Evolutionary conservation across 2,329 filamentous ascomycete genomes (phyloP), one percentile per base, ranked within the genome.

Genomic region (Fusarium nematophilum): DNA sequence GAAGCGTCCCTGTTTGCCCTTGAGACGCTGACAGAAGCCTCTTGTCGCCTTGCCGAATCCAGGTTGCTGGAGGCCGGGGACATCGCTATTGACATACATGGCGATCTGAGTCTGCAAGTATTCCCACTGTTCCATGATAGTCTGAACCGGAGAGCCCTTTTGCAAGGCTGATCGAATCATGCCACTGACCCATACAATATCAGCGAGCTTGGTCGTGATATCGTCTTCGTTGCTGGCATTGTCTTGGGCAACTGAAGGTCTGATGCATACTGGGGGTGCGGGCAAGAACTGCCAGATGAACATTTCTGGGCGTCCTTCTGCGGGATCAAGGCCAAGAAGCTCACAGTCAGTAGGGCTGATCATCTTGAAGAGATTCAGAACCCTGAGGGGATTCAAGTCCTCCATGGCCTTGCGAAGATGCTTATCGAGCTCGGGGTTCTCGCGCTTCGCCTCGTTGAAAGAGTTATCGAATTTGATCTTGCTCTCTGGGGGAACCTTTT

Each of bases 61-160:
- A 10, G 89, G 89, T 68, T 96, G 92, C 67, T 93, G 89, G n/a
- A 99, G 83, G 23, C 94, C 94, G 0, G 95, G 95, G 3, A 96
- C 89, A 68, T 97, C 93, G 62, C 93, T 97, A 79, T 99, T 98
- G 74, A 99, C 94, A 73, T 99, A 98, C 83, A 98, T 93, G 57
- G 94, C 95, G 57, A 98, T 91, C 70, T 98, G 93, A 8, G 97
- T 84, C 71, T 98, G 94, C 57, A 99, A 80, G 70, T 94, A 98
- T 72, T 99, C 95, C 95, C 95, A 99, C 68, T 97, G 93, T 73
- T 99, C 95, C 88, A 98, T 96, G 52, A 98, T 91, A 1, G 92
- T 96, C 64, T 90, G 86, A 3, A 99, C 84, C 0, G 92, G 88
- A 11, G 93, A 91, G 9, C 94, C 94, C 65, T 92, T 93, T 57